Evolutionary conservation across 2,329 filamentous ascomycete species (phyloP).

Genomic region (Aciculosporium take): DNA sequence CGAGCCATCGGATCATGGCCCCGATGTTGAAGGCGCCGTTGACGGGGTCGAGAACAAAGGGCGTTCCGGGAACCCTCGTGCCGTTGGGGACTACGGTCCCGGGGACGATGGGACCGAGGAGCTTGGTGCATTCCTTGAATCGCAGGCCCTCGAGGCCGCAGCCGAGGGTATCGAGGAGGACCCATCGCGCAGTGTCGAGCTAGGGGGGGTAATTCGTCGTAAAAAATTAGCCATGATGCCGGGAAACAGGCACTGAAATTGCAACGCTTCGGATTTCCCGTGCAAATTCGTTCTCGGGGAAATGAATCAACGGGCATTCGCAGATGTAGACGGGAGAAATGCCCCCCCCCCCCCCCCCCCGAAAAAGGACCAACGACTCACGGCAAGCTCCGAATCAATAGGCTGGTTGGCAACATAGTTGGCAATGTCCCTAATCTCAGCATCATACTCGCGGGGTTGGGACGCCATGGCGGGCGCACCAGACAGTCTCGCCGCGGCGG

Average conservation of each 20-base stretch:
- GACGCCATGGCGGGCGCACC: slow-evolving; percentile 37
- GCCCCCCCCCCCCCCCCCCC: no score
- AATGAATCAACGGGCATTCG: no score
- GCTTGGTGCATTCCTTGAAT: slow-evolving; percentile 92
- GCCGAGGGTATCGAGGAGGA: slow-evolving; percentile 91
- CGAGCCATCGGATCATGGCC: slow-evolving; percentile 96
- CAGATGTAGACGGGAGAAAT: no score
- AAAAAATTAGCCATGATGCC: background rate
- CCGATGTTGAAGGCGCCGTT: slow-evolving; percentile 98
- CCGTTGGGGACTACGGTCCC: slow-evolving; percentile 88
- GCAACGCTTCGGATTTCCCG: background rate
- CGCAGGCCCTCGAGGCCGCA: slow-evolving; percentile 90
- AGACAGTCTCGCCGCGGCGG: slow-evolving; percentile 31
- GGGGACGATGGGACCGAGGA: slow-evolving; percentile 80
- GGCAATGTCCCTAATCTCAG: slow-evolving; percentile 90
- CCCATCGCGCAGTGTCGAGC: slow-evolving; percentile 93
- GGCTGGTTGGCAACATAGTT: slow-evolving; percentile 86
- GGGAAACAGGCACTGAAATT: no score
- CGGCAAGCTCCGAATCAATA: slow-evolving; percentile 82
- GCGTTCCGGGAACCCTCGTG: slow-evolving; percentile 77
- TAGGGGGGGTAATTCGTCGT: slow-evolving; percentile 22
- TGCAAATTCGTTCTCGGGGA: background rate
- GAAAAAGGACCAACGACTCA: slow-evolving; percentile 32
- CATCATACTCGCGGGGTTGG: slow-evolving; percentile 56
- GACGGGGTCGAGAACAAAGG: slow-evolving; percentile 88